These are phyloP conservation scores for Hypomontagnella monticulosa DNA, from an alignment of 495 filamentous ascomycete species.

Conservation along the genomic window DNA sequence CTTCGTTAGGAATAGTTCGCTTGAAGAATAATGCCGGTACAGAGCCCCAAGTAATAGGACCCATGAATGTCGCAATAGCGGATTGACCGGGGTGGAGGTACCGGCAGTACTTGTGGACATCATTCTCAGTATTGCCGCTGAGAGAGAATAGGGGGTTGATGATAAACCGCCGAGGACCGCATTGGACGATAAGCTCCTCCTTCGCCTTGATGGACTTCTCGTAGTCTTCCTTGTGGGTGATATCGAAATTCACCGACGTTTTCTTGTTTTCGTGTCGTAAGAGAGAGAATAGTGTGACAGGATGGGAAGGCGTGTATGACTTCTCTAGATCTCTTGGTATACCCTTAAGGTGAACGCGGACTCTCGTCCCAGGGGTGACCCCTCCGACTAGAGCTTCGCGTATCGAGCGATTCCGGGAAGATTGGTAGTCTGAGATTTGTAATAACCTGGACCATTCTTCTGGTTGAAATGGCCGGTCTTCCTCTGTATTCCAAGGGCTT, in stretches of 20 bases:
- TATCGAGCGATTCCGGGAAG: constrained; percentile 75
- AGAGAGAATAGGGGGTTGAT: constrained; percentile 92
- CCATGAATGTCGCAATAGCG: constrained; percentile 90
- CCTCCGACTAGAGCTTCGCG: constrained; percentile 87
- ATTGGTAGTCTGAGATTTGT: constrained; percentile 83
- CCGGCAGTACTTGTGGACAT: constrained; percentile 96
- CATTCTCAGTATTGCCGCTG: constrained; percentile 84
- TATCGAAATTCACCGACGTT: constrained; percentile 84
- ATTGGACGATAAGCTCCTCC: constrained; percentile 87
- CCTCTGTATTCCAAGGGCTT: constrained; percentile 85
- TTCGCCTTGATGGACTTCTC: constrained; percentile 84
- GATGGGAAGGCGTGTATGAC: constrained; percentile 63
- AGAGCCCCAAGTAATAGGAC: constrained; percentile 89
- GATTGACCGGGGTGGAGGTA: constrained; percentile 91
- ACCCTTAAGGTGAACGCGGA: constrained; percentile 79
- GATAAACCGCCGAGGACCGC: constrained; percentile 82
- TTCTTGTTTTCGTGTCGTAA: constrained; percentile 94
- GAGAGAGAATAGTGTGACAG: constrained; percentile 80
- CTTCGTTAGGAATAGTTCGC: constrained; percentile 48
- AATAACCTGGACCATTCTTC: constrained; percentile 89
- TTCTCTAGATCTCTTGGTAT: constrained; percentile 70
- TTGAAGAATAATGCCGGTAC: constrained; percentile 91
- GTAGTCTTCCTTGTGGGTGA: constrained; percentile 78
- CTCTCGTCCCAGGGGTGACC: constrained; percentile 81
- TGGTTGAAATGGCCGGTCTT: constrained; percentile 85